Evolutionary conservation across 768 basidiomycete genomes (phyloP), one percentile per base, ranked within the genome.

Genomic region (Pleurotus giganteus): DNA sequence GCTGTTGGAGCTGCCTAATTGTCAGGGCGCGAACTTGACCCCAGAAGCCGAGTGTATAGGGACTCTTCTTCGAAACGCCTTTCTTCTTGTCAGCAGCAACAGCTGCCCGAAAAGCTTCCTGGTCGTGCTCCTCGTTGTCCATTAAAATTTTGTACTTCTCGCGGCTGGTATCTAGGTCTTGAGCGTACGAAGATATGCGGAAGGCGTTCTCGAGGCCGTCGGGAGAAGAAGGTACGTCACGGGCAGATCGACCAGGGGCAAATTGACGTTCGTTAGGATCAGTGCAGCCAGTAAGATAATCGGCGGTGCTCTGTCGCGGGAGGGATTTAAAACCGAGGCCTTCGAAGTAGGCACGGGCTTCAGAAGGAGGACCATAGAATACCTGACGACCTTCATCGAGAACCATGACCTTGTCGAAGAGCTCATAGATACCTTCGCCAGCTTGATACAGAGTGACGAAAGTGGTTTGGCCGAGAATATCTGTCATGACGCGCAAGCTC

Each of bases 331-430:
- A 91, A 15, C 92, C 91, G 39, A 92, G 71, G 27, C 69, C 68
- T 60, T 89, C 81, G 61, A 97, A 94, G 71, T 95, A 95, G 1
- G 72, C 71, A 13, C 90, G 82, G 13, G 94, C 94, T 57, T 86
- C 80, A 6, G 78, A 72, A 3, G 84, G 79, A 5, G 86, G 82
- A 26, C 94, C 94, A 62, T 81, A 91, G 75, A 85, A 96, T 8
- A 90, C 87, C 66, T 89, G 87, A 24, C 79, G 87, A 8, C 93
- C 91, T 61, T 88, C 75, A 69, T 89, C 83, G 58, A 97, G 77
- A 27, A 96, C 82, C 61, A 92, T 74, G 29, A 96, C 90, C 68
- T 94, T 94, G 74, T 95, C 93, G 65, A 96, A 95, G 2, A 88
- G 62, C 0, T 84, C 76, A 56, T 88, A 88, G 57, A 89, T 87